A percentile compares a stretch with the other conserved stretches of the same genome.
These are phyloP conservation scores for Pyrus pyrifolia DNA, from an alignment of 306 rosid genomes.

Conservation along the genomic window DNA sequence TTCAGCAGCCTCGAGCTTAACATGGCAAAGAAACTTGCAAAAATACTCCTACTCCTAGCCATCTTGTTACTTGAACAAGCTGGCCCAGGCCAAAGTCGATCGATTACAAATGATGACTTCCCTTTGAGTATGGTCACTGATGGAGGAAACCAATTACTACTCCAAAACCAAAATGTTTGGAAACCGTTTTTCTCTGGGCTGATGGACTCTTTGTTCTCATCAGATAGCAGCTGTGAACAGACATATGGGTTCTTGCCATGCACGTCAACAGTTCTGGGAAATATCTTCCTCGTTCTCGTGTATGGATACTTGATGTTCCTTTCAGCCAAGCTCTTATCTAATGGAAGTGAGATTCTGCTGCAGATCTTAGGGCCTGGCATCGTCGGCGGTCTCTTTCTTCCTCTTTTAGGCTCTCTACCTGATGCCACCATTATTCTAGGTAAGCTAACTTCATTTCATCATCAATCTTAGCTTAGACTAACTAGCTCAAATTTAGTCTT, in stretches of 20 bases:
- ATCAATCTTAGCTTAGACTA: background rate
- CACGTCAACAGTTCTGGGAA: conserved; percentile 28
- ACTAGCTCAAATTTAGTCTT: background rate
- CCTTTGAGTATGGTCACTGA: background rate
- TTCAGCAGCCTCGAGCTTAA: background rate
- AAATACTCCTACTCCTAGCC: background rate
- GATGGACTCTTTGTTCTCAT: background rate
- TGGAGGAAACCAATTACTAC: background rate
- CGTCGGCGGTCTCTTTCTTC: conserved; percentile 39
- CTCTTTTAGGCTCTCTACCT: conserved; percentile 40
- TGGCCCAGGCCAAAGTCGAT: background rate
- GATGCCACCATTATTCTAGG: conserved; percentile 46
- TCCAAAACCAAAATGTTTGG: background rate
- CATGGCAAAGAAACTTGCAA: background rate
- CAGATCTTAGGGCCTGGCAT: conserved; percentile 48
- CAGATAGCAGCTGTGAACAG: conserved; percentile 22
- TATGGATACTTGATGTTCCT: conserved; percentile 46
- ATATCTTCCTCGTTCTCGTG: conserved; percentile 33
- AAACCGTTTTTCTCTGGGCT: background rate
- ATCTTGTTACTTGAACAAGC: background rate
- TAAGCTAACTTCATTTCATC: background rate
- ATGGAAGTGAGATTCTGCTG: conserved; percentile 43
- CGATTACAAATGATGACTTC: background rate
- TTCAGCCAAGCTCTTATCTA: conserved; percentile 33
- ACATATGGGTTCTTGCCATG: conserved; percentile 45